Percentiles rank a stretch among this genome's conserved stretches.
Evolutionary conservation across 2,329 filamentous ascomycete genomes (phyloP).

Genomic region (Nigrospora osmanthi): DNA sequence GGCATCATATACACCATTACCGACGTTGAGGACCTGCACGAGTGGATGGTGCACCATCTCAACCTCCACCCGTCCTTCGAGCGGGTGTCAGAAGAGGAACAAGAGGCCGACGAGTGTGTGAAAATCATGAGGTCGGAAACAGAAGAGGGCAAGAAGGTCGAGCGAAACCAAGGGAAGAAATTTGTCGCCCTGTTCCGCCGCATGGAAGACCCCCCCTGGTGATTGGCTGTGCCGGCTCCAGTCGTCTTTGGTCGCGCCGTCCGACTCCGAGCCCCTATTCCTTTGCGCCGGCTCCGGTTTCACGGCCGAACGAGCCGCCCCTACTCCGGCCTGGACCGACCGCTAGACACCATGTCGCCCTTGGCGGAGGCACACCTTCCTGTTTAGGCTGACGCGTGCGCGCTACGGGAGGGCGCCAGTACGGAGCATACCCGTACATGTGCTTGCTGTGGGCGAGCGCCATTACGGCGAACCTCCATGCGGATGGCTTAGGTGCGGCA

Average conservation of each 20-base stretch:
- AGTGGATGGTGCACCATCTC: slow-evolving; percentile 89
- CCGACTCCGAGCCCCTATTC: no score
- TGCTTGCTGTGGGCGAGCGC: no score
- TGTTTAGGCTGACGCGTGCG: no score
- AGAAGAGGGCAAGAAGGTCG: slow-evolving; percentile 96
- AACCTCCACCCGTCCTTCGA: slow-evolving; percentile 72
- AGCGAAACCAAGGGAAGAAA: slow-evolving; percentile 82
- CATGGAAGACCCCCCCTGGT: slow-evolving; percentile 73
- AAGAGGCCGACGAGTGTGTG: slow-evolving; percentile 63
- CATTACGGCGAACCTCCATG: no score
- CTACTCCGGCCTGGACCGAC: no score
- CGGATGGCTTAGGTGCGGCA: no score
- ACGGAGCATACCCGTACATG: no score
- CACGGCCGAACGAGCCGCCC: no score
- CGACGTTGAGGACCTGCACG: slow-evolving; percentile 87
- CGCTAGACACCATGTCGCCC: no score
- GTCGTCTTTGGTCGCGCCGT: neutral
- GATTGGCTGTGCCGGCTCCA: neutral
- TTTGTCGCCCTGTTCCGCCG: slow-evolving; percentile 85
- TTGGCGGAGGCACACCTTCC: no score
- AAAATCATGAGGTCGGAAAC: slow-evolving; percentile 73
- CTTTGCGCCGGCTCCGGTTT: no score
- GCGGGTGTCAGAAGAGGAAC: slow-evolving; percentile 59
- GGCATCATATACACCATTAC: slow-evolving; percentile 95
- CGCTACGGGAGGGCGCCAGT: no score